phyloP scores from a whole-genome alignment of 805 yeast genomes.

The Monosporozyma siamensis region DNA sequence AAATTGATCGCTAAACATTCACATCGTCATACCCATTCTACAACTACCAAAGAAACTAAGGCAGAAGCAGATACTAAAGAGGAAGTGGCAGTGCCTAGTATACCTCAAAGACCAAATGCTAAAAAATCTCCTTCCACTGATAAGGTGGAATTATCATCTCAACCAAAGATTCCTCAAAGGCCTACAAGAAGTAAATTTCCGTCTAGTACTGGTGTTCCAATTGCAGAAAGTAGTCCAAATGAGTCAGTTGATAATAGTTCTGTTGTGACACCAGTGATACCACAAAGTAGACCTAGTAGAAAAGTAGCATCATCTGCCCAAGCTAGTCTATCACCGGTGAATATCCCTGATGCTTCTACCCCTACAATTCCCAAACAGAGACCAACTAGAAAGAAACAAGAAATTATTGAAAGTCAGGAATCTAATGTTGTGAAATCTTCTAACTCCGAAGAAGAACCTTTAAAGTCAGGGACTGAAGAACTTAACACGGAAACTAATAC shows the following conservation, averaged over 20 bases:
- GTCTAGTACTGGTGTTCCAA: background rate
- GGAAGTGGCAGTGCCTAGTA: background rate
- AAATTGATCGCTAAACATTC: conserved; percentile 4
- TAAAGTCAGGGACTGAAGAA: no score
- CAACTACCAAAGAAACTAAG: no score
- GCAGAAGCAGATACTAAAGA: background rate
- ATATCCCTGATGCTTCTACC: no score
- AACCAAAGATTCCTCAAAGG: conserved; percentile 2
- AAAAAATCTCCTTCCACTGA: background rate
- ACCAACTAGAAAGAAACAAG: background rate
- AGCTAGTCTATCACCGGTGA: background rate
- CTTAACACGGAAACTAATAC: no score
- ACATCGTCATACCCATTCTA: background rate
- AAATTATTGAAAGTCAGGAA: background rate
- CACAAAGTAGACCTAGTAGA: background rate
- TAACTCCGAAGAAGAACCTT: no score
- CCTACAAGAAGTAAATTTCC: background rate
- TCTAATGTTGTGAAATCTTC: background rate
- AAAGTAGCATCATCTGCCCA: background rate
- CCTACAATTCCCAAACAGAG: background rate
- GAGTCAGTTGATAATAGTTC: background rate
- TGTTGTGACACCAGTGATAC: background rate
- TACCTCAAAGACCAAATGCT: conserved; percentile 10
- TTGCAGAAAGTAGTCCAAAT: background rate
- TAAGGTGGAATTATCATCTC: background rate